These are phyloP conservation scores for Limonium bicolor DNA, from an alignment of 148 eudicot genomes.

Conservation along the genomic window DNA sequence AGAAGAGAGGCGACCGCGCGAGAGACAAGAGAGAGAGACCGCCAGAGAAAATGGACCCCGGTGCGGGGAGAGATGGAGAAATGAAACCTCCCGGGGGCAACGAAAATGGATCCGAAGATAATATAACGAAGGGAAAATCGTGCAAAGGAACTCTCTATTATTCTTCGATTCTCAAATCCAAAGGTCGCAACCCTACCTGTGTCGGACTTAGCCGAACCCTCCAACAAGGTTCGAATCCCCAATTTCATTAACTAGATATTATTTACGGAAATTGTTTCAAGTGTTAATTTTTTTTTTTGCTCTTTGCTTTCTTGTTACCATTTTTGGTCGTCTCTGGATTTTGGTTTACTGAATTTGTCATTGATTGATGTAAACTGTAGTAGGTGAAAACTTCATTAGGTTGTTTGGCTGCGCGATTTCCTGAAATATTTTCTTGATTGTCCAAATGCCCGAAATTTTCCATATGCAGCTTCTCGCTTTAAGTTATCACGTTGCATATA, in stretches of 20 bases:
- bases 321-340: no score
- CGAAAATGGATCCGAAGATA: not conserved
- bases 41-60: conserved; percentile 1
- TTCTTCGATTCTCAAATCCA: conserved; percentile 63
- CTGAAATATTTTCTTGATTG: no score
- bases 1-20: no score
- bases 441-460: no score
- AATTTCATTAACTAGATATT: not conserved
- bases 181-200: conserved; percentile 64
- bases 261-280: not conserved
- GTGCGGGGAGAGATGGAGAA: not conserved
- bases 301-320: no score
- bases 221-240: conserved; percentile 32
- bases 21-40: not conserved
- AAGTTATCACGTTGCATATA: no score
- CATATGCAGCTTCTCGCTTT: no score
- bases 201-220: conserved; percentile 71
- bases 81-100: not conserved
- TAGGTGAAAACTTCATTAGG: no score
- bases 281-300: not conserved
- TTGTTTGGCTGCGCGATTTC: no score
- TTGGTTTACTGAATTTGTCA: no score
- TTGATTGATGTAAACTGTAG: no score
- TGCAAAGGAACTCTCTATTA: conserved; percentile 80
- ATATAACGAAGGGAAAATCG: conserved; percentile 33